Evolutionary conservation across 2,329 filamentous ascomycete species (phyloP).

Genomic region (Cladophialophora bantiana): DNA sequence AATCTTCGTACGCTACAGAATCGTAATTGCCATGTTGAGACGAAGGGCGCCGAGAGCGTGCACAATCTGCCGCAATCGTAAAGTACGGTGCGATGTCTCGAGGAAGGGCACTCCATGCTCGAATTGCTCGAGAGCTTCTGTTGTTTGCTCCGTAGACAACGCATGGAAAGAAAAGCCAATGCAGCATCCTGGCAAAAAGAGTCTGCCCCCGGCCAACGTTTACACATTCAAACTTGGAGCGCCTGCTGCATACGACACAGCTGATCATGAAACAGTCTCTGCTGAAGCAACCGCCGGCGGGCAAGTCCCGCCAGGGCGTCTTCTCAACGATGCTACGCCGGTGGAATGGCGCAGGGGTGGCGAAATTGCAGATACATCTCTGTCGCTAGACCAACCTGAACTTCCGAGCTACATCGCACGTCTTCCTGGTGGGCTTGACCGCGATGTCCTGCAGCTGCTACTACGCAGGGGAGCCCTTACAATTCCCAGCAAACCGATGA

Average conservation of each 20-base stretch:
- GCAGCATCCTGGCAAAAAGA: constrained; percentile 4
- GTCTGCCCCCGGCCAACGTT: constrained; percentile 10
- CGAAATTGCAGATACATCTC: constrained; percentile 11
- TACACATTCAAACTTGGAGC: constrained; percentile 18
- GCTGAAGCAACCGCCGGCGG: constrained; percentile 5
- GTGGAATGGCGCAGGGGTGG: background rate
- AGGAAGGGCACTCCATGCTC: constrained; percentile 19
- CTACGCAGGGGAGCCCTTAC: constrained; percentile 15
- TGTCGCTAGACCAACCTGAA: constrained; percentile 7
- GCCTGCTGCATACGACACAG: background rate
- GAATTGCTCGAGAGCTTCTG: constrained; percentile 23
- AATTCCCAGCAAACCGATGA: constrained; percentile 11
- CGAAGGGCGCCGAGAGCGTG: constrained; percentile 24
- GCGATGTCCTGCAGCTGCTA: constrained; percentile 14
- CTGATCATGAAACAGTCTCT: background rate
- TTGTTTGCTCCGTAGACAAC: constrained; percentile 10
- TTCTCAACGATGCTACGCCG: constrained; percentile 1
- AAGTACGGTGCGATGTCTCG: constrained; percentile 25
- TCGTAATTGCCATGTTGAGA: constrained; percentile 12
- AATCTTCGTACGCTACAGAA: background rate
- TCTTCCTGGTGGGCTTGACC: constrained; percentile 16
- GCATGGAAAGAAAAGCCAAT: background rate
- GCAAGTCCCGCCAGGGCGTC: background rate
- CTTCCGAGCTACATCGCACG: constrained; percentile 20
- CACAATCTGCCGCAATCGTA: constrained; percentile 17